Base-by-base conservation (phyloP, 2,329 filamentous ascomycete genomes). In the Aspergillus aculeatus region DNA sequence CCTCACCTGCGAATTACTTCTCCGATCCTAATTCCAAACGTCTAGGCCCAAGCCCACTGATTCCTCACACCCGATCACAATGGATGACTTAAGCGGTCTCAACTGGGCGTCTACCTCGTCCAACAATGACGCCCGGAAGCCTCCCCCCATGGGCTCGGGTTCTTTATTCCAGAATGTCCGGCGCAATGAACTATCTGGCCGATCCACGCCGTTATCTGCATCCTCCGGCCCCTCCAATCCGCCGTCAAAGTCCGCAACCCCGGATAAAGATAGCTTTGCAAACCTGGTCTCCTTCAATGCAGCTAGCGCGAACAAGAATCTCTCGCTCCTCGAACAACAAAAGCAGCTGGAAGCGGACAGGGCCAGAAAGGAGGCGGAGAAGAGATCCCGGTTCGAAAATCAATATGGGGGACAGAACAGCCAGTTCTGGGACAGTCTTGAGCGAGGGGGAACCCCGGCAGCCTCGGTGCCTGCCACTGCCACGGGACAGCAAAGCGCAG, bases 391-490 rank as follows among this genome's bases (percentile, higher is more conserved):
- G 72, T 84, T 88, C 68, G 91, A 95, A 65, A 83, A 85, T 31
- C 87, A 94, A 62, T 97, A 92, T 75, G 92, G 91, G 2, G 86
- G 73, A 4, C 77, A 77, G 51, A 80, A 88, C 68, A 83, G 84
- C 11, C 86, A 87, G 62, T 91, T 92, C 71, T 93, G 89, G 87
- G 90, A 95, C 70, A 85, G 78, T 12, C 78, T 95, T 51, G 91
- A 86, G 31, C 81, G 80, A 64, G 79, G 78, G 48, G 82, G 80
- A 68, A 80, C 73, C 54, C 82, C 77, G 41, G 77, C 73, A 52
- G 64, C 77, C 26, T 60, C 71, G 23, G 74, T 82, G 35, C 78
- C 82, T 49, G 31, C 19, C 2, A 35, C 58, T 14, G 75, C 78
- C 58, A 75, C 78, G 14, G 16, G 38, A 50, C 81, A 81, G n/a